Conservation (phyloP, 2,329 filamentous ascomycete genomes). For the Neobulgaria alba region DNA sequence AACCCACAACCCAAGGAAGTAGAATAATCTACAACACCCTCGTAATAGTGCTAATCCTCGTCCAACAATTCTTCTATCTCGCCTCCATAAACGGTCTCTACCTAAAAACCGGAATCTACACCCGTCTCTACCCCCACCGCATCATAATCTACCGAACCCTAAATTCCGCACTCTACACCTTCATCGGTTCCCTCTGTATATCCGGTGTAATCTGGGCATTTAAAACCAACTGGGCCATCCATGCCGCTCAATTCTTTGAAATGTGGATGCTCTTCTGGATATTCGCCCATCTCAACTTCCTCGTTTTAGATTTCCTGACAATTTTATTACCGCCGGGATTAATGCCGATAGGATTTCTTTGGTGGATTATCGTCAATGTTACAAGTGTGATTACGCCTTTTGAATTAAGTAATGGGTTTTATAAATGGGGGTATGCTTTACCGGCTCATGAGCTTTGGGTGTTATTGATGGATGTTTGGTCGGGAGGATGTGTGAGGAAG, state of each 20-base stretch:
- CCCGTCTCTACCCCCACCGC: conserved; percentile 15
- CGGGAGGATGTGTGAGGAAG: conserved; percentile 33
- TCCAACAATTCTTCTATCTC: conserved; percentile 28
- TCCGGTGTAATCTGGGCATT: conserved; percentile 38
- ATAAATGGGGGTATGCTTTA: conserved; percentile 54
- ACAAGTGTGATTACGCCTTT: conserved; percentile 51
- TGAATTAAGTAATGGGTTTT: conserved; percentile 50
- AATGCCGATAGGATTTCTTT: conserved; percentile 35
- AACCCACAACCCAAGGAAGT: conserved; percentile 29
- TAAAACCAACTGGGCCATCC: conserved; percentile 34
- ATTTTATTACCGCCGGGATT: conserved; percentile 30
- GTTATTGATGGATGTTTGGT: conserved; percentile 35
- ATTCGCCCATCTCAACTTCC: conserved; percentile 43
- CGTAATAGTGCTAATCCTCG: conserved; percentile 31
- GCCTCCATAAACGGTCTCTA: conserved; percentile 26
- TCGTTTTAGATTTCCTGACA: conserved; percentile 33
- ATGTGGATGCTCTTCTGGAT: conserved; percentile 54
- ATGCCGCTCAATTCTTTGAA: conserved; percentile 47
- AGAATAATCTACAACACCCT: conserved; percentile 33
- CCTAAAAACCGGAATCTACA: conserved; percentile 21
- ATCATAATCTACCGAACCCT: conserved; percentile 24
- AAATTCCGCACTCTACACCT: conserved; percentile 28
- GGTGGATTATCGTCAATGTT: conserved; percentile 60
- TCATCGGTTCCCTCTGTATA: conserved; percentile 32
- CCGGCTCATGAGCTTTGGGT: conserved; percentile 49